Conservation (phyloP, 2,329 filamentous ascomycete species). For the Cordyceps tenuipes region DNA sequence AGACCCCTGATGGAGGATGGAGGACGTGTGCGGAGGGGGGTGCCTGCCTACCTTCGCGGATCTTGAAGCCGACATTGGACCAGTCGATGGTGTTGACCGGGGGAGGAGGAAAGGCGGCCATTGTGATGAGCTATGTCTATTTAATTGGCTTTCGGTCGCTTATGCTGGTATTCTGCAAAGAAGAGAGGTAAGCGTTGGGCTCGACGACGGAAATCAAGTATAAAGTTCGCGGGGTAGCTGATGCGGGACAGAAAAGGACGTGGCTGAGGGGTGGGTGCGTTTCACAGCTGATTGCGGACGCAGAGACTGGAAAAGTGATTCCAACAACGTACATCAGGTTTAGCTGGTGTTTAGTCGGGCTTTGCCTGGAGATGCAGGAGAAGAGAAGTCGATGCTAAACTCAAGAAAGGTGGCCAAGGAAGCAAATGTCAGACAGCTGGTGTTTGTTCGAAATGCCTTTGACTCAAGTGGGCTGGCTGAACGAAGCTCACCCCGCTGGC, state of each 20-base stretch:
- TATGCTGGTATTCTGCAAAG: background rate
- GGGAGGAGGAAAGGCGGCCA: constrained; percentile 62
- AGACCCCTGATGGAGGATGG: background rate
- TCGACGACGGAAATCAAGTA: background rate
- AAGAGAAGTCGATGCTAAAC: background rate
- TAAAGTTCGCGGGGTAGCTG: background rate
- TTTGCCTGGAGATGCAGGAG: background rate
- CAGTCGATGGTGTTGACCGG: constrained; percentile 83
- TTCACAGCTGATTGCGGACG: background rate
- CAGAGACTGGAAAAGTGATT: no score
- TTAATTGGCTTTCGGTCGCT: background rate
- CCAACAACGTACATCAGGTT: background rate
- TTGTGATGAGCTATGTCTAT: background rate
- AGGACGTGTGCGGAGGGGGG: background rate
- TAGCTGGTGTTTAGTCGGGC: background rate
- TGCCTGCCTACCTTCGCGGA: constrained; percentile 68
- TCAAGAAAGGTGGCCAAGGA: background rate
- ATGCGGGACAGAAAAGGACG: background rate
- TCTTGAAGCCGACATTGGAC: constrained; percentile 85
- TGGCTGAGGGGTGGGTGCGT: background rate
- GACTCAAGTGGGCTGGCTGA: background rate
- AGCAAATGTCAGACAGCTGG: background rate
- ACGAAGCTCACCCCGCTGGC: background rate
- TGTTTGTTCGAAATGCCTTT: background rate
- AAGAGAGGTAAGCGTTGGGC: background rate